Evolutionary conservation across 495 filamentous ascomycete genomes (phyloP), one percentile per base, ranked within the genome.

Genomic region (Rhizodiscina lignyota): DNA sequence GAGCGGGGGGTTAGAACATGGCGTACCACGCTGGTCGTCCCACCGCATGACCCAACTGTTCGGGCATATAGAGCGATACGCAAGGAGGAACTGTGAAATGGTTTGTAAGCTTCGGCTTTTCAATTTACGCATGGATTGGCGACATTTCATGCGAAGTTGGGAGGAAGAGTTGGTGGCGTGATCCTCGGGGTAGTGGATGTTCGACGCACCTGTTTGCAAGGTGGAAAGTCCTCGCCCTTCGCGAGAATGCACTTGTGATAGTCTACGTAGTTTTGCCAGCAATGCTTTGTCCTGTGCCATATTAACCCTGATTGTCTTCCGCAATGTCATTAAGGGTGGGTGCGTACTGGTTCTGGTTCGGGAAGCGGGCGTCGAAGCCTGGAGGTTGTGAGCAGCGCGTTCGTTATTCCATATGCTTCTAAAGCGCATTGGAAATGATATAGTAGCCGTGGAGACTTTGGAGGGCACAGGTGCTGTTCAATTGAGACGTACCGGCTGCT

Each of bases 201-300:
- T 18, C 29, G 20, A 31, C 49, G 34, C 75, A 92, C 86, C 72
- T 97, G 91, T 55, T 76, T 79, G 79, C 91, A 99, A 33, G 91
- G 91, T 43, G 79, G 73, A 60, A 96, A 99, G 56, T 96, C 91
- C 66, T 99, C 91, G 59, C 91, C 91, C 73, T 96, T 96, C 59
- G 86, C 87, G 56, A 79, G 64, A 59, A 92, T 79, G 66, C 91
- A 99, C 72, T 96, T 99, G 75, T 99, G 77, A 72, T 99, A 96
- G 64, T 99, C 91, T 68, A 99, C 91, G 64, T 99, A 99, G 70
- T 97, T 89, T 54, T 93, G 86, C 86, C 86, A 93, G 80, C 83
- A 94, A 61, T 80, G 74, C 65, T 80, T 79, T 55, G 74, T 79
- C 58, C 69, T 73, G 35, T 2, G 21, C 20, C 31, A 10, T 5